Evolutionary conservation across 192 early-diverging fungal species (phyloP).

Genomic region (Coemansia sp.): DNA sequence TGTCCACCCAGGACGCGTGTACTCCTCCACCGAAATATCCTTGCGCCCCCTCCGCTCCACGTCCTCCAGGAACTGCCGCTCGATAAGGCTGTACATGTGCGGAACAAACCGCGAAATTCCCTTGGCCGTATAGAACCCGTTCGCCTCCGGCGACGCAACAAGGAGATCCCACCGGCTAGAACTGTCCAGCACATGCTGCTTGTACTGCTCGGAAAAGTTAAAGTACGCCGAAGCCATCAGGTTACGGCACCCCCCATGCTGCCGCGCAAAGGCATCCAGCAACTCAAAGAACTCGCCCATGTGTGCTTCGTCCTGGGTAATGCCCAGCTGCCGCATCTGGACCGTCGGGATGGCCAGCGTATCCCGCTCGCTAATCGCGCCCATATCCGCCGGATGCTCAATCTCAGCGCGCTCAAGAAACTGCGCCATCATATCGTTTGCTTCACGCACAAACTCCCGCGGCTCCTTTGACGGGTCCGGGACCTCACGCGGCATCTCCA

Average conservation of each 20-base stretch:
- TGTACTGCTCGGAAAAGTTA: conserved; percentile 75
- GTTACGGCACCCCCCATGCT: conserved; percentile 53
- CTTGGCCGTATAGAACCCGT: conserved; percentile 82
- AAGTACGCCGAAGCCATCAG: conserved; percentile 89
- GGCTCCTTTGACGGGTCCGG: conserved; percentile 60
- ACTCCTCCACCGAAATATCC: conserved; percentile 70
- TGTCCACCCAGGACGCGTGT: conserved; percentile 77
- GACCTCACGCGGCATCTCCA: conserved; percentile 10
- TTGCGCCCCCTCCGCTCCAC: conserved; percentile 20
- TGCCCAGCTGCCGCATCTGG: conserved; percentile 78
- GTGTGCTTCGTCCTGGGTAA: conserved; percentile 71
- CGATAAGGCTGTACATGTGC: conserved; percentile 83
- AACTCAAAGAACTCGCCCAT: conserved; percentile 60
- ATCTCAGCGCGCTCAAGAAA: conserved; percentile 46
- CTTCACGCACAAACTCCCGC: conserved; percentile 51
- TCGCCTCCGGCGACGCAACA: conserved; percentile 86
- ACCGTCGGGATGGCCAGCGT: conserved; percentile 74
- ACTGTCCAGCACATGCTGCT: conserved; percentile 55
- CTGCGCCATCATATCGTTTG: conserved; percentile 40
- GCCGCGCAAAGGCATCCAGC: conserved; percentile 25
- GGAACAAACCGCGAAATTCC: conserved; percentile 87
- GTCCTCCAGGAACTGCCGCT: conserved; percentile 59
- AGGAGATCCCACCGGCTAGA: conserved; percentile 63
- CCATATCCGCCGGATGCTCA: conserved; percentile 1
- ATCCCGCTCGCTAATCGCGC: conserved; percentile 35